Percentiles rank a stretch among this genome's conserved stretches.
Evolutionary conservation across 192 early-diverging fungal genomes (phyloP).

Genomic region (Chytriomyces sp.): DNA sequence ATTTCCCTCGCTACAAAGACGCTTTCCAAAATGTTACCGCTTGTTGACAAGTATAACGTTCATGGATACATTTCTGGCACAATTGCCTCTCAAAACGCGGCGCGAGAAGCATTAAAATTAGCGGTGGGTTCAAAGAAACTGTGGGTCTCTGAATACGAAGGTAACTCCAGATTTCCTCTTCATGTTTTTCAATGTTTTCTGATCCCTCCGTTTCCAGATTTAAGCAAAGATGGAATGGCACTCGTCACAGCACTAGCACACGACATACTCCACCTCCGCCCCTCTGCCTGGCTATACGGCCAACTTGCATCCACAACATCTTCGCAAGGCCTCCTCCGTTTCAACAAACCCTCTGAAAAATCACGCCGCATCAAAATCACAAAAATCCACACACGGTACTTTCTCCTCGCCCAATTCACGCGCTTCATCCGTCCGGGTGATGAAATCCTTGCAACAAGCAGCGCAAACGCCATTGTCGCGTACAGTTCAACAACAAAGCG

Average conservation of each 20-base stretch:
- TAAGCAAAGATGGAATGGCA: slow-evolving; percentile 20
- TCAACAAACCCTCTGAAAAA: no score
- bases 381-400: background rate
- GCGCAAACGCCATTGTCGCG: slow-evolving; percentile 11
- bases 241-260: slow-evolving; percentile 30
- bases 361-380: background rate
- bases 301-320: slow-evolving; percentile 6
- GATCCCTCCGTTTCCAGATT: background rate
- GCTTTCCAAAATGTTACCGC: background rate
- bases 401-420: slow-evolving; percentile 37
- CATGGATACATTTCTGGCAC: slow-evolving; percentile 23
- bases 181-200: background rate
- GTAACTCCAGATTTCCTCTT: background rate
- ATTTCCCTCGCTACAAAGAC: background rate
- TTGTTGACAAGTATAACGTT: slow-evolving; percentile 33
- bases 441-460: slow-evolving; percentile 19
- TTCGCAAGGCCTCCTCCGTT: no score
- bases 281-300: slow-evolving; percentile 35
- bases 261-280: slow-evolving; percentile 22
- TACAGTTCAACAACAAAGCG: background rate
- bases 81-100: background rate
- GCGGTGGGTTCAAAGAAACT: background rate
- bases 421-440: slow-evolving; percentile 37
- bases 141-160: slow-evolving; percentile 41
- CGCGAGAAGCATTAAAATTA: background rate